Evolutionary conservation across 2,329 filamentous ascomycete genomes (phyloP), one percentile per base, ranked within the genome.

Genomic region (Saccharata proteae): DNA sequence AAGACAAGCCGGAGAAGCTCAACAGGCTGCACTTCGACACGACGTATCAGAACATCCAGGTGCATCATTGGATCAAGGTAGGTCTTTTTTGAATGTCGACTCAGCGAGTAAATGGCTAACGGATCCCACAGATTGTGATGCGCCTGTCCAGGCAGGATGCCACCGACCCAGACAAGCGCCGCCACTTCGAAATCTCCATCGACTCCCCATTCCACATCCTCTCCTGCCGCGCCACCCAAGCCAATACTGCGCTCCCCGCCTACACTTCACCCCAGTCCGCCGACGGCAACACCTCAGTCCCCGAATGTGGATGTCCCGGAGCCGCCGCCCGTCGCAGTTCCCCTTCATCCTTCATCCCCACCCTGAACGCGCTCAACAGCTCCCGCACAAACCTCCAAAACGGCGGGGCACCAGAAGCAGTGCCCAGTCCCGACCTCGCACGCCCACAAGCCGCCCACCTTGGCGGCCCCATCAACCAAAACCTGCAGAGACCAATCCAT

Each of bases 61-160:
- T 94, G 32, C 84, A 83, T 51, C 86, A 94, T 52, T 93, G 85
- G 85, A 93, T 94, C 55, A 93, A 93, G 72, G 83, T 84, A 61
- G 40, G 67, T 48, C 29, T 19, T n/a, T 26, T 29, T 12, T 30
- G 21, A 29, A 13, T 20, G 10, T 10, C 16, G 20, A 34, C 35
- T 40, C 7, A 18, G 16, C 7, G 17, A 5, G 16, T 4, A 16
- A 13, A 19, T 18, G 24, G 16, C 21, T 30, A n/a, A 35, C 33
- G 36, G 45, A 25, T 19, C 20, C 11, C n/a, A 19, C 39, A 88
- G 82, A 84, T 93, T 48, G 84, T 93, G 38, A 82, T 94, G 74
- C 79, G 86, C 31, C 77, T 94, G 27, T 93, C 85, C 17, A 84
- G 83, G 44, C 64, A 80, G 10, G 86, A 93, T 44, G 71, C 77